These are phyloP conservation scores for Emergomyces orientalis DNA, from an alignment of 2,329 filamentous ascomycete genomes.

Conservation along the genomic window DNA sequence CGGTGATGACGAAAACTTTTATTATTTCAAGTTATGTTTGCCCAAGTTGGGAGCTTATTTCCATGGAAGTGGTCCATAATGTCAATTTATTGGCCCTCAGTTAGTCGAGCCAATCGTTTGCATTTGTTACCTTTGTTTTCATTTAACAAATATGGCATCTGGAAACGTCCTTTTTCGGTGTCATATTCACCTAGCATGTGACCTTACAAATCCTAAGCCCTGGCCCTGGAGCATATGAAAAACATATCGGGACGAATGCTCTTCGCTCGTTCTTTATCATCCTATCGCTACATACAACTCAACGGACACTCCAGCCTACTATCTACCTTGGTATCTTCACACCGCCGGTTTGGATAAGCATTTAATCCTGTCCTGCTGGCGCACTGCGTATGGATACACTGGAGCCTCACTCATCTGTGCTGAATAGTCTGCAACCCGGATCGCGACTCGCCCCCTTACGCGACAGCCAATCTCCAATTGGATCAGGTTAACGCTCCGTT, in stretches of 20 bases:
- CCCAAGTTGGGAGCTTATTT: neutral
- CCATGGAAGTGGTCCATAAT: neutral
- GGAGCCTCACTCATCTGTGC: neutral
- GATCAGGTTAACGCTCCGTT: neutral
- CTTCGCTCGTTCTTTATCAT: neutral
- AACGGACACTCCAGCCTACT: neutral
- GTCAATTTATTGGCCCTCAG: neutral
- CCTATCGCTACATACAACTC: neutral
- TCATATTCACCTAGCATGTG: neutral
- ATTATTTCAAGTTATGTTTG: neutral
- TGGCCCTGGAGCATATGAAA: neutral
- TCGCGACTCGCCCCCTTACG: neutral
- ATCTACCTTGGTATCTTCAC: neutral
- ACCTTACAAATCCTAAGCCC: neutral
- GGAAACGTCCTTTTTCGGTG: neutral
- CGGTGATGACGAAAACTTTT: neutral
- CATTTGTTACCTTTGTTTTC: neutral
- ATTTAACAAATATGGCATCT: neutral
- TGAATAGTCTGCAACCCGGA: neutral
- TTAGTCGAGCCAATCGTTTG: neutral
- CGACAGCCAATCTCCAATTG: neutral
- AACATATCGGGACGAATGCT: neutral
- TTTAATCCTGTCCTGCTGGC: neutral
- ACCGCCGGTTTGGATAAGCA: neutral
- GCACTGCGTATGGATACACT: neutral